phyloP scores from a whole-genome alignment of 2,329 filamentous ascomycete species.

The Hymenoscyphus fraxineus region DNA sequence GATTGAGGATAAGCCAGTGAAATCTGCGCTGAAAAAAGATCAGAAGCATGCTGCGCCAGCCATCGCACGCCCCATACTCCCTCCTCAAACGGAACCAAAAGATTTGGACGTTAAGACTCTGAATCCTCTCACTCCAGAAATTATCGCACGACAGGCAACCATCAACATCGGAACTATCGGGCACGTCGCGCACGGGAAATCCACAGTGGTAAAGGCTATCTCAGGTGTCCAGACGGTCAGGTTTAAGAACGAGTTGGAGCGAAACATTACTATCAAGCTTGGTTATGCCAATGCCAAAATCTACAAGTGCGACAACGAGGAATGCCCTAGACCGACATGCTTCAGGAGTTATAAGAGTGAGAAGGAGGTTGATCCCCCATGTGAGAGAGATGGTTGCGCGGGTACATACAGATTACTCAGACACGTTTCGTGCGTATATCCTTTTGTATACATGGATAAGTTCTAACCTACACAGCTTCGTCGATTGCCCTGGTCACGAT shows the following conservation, averaged over 20 bases:
- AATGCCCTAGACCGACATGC: conserved; percentile 91
- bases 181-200: conserved; percentile 98
- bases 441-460: background rate
- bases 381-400: conserved; percentile 85
- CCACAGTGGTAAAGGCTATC: conserved; percentile 97
- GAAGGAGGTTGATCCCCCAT: conserved; percentile 95
- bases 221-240: conserved; percentile 97
- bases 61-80: conserved; percentile 62
- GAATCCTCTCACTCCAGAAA: conserved; percentile 86
- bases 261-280: conserved; percentile 99
- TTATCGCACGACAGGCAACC: conserved; percentile 95
- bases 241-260: conserved; percentile 99
- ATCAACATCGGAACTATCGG: conserved; percentile 99
- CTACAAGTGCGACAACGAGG: conserved; percentile 92
- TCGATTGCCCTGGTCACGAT: conserved; percentile 98
- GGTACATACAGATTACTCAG: conserved; percentile 85
- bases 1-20: conserved; percentile 60
- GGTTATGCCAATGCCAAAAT: conserved; percentile 99
- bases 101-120: conserved; percentile 79
- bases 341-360: conserved; percentile 98
- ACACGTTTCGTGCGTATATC: conserved; percentile 76
- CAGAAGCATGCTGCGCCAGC: conserved; percentile 51
- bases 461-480: conserved; percentile 61
- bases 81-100: conserved; percentile 89
- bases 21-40: conserved; percentile 84